Base-by-base conservation (phyloP, 495 filamentous ascomycete species). In the Ascobolus immersus region DNA sequence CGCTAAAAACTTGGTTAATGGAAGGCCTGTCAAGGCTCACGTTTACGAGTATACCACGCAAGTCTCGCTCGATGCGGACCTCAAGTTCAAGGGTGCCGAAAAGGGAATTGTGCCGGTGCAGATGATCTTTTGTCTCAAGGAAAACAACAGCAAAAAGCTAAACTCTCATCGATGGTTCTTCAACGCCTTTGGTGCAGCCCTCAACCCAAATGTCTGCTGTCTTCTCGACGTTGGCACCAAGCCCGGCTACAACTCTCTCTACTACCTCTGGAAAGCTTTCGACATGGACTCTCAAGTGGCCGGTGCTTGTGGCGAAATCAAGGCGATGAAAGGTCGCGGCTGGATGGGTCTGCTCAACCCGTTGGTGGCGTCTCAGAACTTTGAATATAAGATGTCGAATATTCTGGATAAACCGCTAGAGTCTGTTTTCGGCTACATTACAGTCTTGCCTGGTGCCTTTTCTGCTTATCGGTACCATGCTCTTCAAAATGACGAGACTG, bases 81-180 rank as follows among this genome's bases (percentile, higher is more conserved):
- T 94, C 30, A 92, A 91, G 53, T 94, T 99, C 60, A 94, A 94
- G 60, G 89, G 89, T 21, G 89, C 86, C 3, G 89, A 99, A 56
- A 94, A 94, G 56, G 86, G 89, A 11, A 94, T 94, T 40, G 74
- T 93, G n/a, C 89, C 89, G 4, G 89, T 79, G 50, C 89, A 99
- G 55, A 82, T 94, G 58, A 80, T 99, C 38, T 94, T 99, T 50
- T 99, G 89, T 51, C 55, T 99, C 34, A 99, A 99, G 57, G 89
- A 99, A 49, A 79, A 90, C 55, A 99, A 99, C 52, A 62, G 72
- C 45, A 91, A 92, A 60, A 99, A 94, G 57, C 62, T 99, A 32
- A 99, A 99, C 57, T 91, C 79, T 4, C 89, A 99, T 56, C 70
- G 89, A 32, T 99, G 89, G 89, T 92, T 93, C 56, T 99, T 99